Evolutionary conservation across 306 rosid genomes (phyloP).

Genomic region (Dalbergia cultrata): DNA sequence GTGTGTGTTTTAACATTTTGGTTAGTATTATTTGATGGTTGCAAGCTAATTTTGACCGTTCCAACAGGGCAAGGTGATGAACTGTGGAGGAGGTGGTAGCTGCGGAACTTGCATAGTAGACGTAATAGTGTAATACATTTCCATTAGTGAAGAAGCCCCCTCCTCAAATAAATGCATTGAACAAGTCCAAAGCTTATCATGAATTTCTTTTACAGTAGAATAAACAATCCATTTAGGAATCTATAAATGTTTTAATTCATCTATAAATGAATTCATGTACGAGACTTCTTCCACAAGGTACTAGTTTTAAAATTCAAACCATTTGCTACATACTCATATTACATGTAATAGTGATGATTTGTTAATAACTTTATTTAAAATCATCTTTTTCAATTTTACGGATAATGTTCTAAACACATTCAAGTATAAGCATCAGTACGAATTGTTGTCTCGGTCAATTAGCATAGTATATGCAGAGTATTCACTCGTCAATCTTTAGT

Average conservation of each 20-base stretch:
- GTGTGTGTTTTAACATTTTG: too few relatives aligned
- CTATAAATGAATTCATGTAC: background rate
- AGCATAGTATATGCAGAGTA: background rate
- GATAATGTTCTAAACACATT: background rate
- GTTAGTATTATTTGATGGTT: background rate
- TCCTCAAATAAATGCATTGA: too few relatives aligned
- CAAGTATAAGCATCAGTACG: background rate
- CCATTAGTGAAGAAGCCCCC: too few relatives aligned
- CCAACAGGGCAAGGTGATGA: constrained; percentile 90
- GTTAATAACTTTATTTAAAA: background rate
- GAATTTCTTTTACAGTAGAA: too few relatives aligned
- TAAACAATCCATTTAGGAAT: background rate
- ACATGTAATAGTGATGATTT: background rate
- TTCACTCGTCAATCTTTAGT: background rate
- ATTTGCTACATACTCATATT: background rate
- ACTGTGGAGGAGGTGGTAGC: constrained; percentile 94
- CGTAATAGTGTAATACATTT: constrained; percentile 43
- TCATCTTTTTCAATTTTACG: background rate
- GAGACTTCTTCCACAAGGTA: background rate
- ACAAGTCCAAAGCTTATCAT: too few relatives aligned
- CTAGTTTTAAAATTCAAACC: background rate
- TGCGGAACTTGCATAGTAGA: constrained; percentile 95
- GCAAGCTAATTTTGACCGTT: background rate
- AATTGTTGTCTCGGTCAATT: constrained; percentile 2
- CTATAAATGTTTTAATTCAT: background rate